These are phyloP conservation scores for Pyronema domesticum DNA, from an alignment of 495 filamentous ascomycete genomes.

Conservation along the genomic window DNA sequence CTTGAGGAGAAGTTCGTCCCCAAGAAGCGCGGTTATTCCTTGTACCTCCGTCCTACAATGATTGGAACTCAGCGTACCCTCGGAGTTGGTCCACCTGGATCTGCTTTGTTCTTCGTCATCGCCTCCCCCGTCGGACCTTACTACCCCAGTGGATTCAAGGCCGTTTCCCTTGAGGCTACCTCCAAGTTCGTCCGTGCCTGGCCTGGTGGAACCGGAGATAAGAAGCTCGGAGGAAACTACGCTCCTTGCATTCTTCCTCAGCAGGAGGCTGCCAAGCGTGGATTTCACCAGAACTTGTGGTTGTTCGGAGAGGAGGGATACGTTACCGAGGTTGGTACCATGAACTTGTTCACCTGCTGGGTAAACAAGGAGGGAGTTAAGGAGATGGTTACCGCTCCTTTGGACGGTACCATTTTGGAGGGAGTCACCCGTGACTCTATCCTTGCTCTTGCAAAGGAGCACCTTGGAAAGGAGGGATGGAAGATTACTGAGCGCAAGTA, in stretches of 20 bases:
- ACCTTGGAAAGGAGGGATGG: constrained; percentile 74
- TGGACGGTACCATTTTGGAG: constrained; percentile 94
- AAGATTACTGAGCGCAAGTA: constrained; percentile 70
- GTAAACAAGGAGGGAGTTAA: constrained; percentile 68
- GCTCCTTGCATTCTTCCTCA: constrained; percentile 91
- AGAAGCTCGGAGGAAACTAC: constrained; percentile 97
- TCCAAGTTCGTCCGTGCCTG: constrained; percentile 90
- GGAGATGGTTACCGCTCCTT: constrained; percentile 75
- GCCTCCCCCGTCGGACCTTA: constrained; percentile 94
- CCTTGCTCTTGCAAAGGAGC: constrained; percentile 63
- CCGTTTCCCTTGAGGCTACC: constrained; percentile 80
- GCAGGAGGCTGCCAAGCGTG: constrained; percentile 67
- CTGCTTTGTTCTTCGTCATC: constrained; percentile 81
- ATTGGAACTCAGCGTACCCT: constrained; percentile 91
- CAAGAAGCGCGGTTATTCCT: constrained; percentile 61
- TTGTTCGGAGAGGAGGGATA: constrained; percentile 86
- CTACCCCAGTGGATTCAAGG: constrained; percentile 96
- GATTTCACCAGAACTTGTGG: constrained; percentile 97
- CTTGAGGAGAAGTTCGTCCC: constrained; percentile 83
- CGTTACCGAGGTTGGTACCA: constrained; percentile 91
- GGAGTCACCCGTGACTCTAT: constrained; percentile 86
- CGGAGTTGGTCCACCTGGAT: constrained; percentile 77
- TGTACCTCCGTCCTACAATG: constrained; percentile 90
- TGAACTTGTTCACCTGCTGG: constrained; percentile 86
- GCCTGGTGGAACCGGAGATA: constrained; percentile 92